These are phyloP conservation scores for Mimosa pudica DNA, from an alignment of 306 rosid genomes.

Conservation along the genomic window DNA sequence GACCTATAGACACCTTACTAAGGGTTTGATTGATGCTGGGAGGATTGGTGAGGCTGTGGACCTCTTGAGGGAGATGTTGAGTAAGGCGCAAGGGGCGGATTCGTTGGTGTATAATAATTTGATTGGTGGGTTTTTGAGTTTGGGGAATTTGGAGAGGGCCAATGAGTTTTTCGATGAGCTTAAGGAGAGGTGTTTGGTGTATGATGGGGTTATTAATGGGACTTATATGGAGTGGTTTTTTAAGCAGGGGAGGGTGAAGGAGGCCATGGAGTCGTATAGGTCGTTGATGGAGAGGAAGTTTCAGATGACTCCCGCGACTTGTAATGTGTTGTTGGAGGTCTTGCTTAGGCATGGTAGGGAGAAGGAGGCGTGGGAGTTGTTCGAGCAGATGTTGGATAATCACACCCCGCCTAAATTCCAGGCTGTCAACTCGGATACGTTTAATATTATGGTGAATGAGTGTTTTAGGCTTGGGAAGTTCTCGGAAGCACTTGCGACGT, in stretches of 20 bases:
- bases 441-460: slow-evolving; percentile 84
- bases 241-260: slow-evolving; percentile 59
- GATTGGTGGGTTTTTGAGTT: slow-evolving; percentile 66
- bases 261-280: slow-evolving; percentile 89
- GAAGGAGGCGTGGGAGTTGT: slow-evolving; percentile 65
- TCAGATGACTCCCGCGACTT: slow-evolving; percentile 80
- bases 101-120: slow-evolving; percentile 80
- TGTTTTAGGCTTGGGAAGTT: slow-evolving; percentile 67
- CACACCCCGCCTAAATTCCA: slow-evolving; percentile 88
- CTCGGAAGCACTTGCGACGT: slow-evolving; percentile 64
- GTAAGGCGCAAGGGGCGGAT: slow-evolving; percentile 85
- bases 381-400: slow-evolving; percentile 81
- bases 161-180: slow-evolving; percentile 89
- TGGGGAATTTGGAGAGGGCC: slow-evolving; percentile 80
- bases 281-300: slow-evolving; percentile 69
- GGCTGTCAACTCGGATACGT: slow-evolving; percentile 88
- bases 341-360: slow-evolving; percentile 67
- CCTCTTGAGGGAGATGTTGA: slow-evolving; percentile 88
- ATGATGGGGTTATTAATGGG: slow-evolving; percentile 88
- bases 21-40: slow-evolving; percentile 65
- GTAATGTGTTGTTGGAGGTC: slow-evolving; percentile 82
- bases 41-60: slow-evolving; percentile 79
- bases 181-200: slow-evolving; percentile 82
- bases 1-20: slow-evolving; percentile 81
- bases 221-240: slow-evolving; percentile 94